Evolutionary conservation across 208 protist species (phyloP).

Genomic region (Trypanosoma platydactyli): DNA sequence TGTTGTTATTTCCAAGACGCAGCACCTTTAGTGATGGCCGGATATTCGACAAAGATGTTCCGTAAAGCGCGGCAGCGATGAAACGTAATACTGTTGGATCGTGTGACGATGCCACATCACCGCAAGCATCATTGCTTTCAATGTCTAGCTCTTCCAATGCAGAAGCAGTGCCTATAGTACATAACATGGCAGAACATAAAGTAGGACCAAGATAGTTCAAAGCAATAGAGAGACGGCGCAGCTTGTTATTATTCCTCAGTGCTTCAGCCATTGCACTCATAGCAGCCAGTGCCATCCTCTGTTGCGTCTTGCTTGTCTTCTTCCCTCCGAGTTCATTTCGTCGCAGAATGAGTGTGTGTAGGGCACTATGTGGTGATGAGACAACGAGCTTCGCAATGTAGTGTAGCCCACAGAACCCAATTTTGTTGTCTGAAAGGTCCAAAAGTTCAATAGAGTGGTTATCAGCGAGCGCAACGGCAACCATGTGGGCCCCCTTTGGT

Average conservation of each 20-base stretch:
- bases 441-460: slow-evolving; percentile 76
- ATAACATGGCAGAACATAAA: slow-evolving; percentile 55
- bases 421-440: slow-evolving; percentile 78
- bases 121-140: slow-evolving; percentile 72
- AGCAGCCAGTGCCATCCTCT: slow-evolving; percentile 41
- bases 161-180: slow-evolving; percentile 39
- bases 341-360: slow-evolving; percentile 63
- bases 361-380: slow-evolving; percentile 32
- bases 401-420: slow-evolving; percentile 68
- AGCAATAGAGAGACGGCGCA: slow-evolving; percentile 65
- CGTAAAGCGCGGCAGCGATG: slow-evolving; percentile 59
- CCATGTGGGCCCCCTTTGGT: slow-evolving; percentile 64
- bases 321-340: slow-evolving; percentile 44
- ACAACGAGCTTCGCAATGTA: slow-evolving; percentile 67
- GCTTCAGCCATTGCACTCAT: slow-evolving; percentile 53
- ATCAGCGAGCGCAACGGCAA: slow-evolving; percentile 66
- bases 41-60: background rate
- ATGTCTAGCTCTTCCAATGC: slow-evolving; percentile 77
- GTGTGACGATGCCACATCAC: slow-evolving; percentile 47
- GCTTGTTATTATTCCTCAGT: slow-evolving; percentile 41
- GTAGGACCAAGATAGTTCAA: slow-evolving; percentile 75
- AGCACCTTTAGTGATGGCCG: slow-evolving; percentile 40
- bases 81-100: slow-evolving; percentile 39
- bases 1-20: slow-evolving; percentile 68
- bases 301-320: slow-evolving; percentile 28